These are phyloP conservation scores for Diversispora epigaea DNA, from an alignment of 192 early-diverging fungal genomes.

Conservation along the genomic window DNA sequence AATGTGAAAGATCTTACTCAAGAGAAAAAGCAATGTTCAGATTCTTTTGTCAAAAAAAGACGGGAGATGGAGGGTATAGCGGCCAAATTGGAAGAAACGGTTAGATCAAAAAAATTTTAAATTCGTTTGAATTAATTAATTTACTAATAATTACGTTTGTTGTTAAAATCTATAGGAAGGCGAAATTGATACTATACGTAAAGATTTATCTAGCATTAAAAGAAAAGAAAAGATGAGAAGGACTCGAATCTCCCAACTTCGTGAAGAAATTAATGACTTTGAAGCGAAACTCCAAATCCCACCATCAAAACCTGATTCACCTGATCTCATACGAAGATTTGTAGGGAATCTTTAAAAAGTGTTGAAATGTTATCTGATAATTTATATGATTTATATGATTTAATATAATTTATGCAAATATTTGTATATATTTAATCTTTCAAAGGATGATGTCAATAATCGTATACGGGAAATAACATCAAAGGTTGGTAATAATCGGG, in stretches of 20 bases:
- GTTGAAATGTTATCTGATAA: no score
- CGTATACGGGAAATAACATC: neutral
- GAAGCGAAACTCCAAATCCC: slow-evolving; percentile 34
- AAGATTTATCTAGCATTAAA: slow-evolving; percentile 37
- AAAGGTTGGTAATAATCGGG: neutral
- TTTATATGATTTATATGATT: no score
- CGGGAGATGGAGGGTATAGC: slow-evolving; percentile 5
- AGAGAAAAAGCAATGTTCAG: slow-evolving; percentile 33
- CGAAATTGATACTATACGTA: slow-evolving; percentile 36
- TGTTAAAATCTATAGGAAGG: slow-evolving; percentile 36
- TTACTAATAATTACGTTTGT: neutral
- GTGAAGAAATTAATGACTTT: slow-evolving; percentile 37
- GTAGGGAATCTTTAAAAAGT: slow-evolving; percentile 9
- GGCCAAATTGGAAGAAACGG: slow-evolving; percentile 1
- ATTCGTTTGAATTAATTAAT: neutral
- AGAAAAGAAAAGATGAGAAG: slow-evolving; percentile 39
- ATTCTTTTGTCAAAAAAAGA: slow-evolving; percentile 32
- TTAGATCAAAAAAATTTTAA: no score
- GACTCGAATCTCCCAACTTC: slow-evolving; percentile 33
- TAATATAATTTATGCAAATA: no score
- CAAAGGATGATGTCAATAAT: neutral
- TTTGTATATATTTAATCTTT: slow-evolving; percentile 18
- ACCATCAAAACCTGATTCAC: slow-evolving; percentile 32
- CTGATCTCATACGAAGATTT: slow-evolving; percentile 35
- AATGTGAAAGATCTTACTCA: neutral